These are phyloP conservation scores for Apiotrichum siamense DNA, from an alignment of 1,284 basidiomycete genomes.

Conservation along the genomic window DNA sequence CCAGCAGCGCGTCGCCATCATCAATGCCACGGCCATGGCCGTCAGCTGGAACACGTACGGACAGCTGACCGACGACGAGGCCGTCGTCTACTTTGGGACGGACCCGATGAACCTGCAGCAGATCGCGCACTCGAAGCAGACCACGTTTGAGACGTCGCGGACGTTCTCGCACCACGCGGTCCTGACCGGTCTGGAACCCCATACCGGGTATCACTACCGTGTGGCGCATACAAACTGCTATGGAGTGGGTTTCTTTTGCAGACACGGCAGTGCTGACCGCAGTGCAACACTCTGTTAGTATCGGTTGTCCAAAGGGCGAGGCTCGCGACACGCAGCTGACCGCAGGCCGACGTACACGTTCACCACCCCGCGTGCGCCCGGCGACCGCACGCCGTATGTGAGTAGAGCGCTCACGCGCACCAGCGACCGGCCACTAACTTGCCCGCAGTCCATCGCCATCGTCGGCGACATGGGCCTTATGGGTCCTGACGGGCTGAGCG, in stretches of 20 bases:
- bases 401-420: background rate
- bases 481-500: constrained; percentile 32
- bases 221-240: constrained; percentile 26
- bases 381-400: constrained; percentile 15
- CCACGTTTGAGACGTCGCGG: constrained; percentile 20
- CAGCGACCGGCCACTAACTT: too few species aligned
- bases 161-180: constrained; percentile 24
- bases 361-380: constrained; percentile 20
- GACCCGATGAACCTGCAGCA: constrained; percentile 21
- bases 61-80: constrained; percentile 14
- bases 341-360: constrained; percentile 23
- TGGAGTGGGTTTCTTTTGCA: background rate
- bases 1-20: constrained; percentile 24
- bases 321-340: constrained; percentile 4
- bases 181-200: constrained; percentile 20
- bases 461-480: constrained; percentile 35
- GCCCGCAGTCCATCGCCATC: constrained; percentile 20
- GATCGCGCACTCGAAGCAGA: constrained; percentile 10
- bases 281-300: constrained; percentile 19
- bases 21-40: constrained; percentile 17
- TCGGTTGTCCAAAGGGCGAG: too few species aligned
- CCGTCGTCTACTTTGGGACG: constrained; percentile 18
- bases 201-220: constrained; percentile 26
- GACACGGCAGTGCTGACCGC: background rate
- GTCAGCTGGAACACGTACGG: constrained; percentile 28